A percentile compares a stretch with the other conserved stretches of the same genome.
Conservation (phyloP, 345 rosid species). For the Populus simonii region DNA sequence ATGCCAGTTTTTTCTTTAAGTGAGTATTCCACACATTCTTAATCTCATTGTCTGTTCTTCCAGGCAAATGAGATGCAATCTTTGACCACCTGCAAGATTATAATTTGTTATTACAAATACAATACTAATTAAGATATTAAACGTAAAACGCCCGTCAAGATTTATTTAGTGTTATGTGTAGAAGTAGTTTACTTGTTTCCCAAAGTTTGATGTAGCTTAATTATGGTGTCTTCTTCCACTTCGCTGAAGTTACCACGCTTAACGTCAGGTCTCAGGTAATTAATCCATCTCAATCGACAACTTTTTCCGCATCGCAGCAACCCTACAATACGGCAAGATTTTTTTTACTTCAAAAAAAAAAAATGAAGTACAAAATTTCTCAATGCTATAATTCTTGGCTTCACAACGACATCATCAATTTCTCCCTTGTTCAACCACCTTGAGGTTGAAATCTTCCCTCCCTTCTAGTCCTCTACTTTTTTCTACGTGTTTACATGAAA, state of each 20-base stretch:
- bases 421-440: constrained; percentile 3
- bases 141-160: background rate
- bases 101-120: background rate
- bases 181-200: constrained; percentile 67
- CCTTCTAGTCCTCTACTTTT: background rate
- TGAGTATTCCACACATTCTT: constrained; percentile 91
- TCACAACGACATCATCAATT: background rate
- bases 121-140: background rate
- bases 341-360: background rate
- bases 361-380: background rate
- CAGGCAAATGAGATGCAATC: constrained; percentile 74
- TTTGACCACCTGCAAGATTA: constrained; percentile 71
- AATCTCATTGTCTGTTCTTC: constrained; percentile 92
- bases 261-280: constrained; percentile 84
- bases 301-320: constrained; percentile 85
- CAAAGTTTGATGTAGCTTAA: constrained; percentile 48
- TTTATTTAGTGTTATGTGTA: background rate
- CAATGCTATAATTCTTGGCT: background rate
- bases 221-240: constrained; percentile 68
- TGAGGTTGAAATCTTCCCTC: background rate
- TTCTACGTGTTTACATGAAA: background rate
- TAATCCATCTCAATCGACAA: constrained; percentile 88
- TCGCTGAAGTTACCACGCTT: constrained; percentile 75
- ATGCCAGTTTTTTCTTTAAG: constrained; percentile 53
- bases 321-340: constrained; percentile 37